Percentiles rank a stretch among this genome's conserved stretches.
phyloP scores from a whole-genome alignment of 2,329 filamentous ascomycete genomes.

The Massarina eburnea region DNA sequence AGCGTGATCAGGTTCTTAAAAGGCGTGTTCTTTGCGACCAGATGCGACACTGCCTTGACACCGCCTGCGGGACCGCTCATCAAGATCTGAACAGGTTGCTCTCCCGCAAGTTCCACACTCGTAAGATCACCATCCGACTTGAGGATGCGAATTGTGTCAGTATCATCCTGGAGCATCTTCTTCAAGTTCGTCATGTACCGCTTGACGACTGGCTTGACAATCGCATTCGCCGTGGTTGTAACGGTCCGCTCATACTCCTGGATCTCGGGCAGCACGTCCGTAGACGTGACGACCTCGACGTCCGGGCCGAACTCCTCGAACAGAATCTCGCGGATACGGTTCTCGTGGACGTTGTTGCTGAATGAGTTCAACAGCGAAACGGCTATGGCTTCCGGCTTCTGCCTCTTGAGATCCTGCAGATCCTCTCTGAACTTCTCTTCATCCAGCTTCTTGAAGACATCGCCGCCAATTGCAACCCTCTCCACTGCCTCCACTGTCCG shows the following conservation, averaged over 20 bases:
- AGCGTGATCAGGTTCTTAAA: conserved; percentile 54
- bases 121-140: conserved; percentile 55
- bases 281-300: conserved; percentile 50
- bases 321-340: conserved; percentile 42
- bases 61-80: conserved; percentile 56
- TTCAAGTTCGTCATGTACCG: conserved; percentile 48
- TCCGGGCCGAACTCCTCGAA: conserved; percentile 47
- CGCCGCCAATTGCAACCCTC: conserved; percentile 48
- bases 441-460: conserved; percentile 45
- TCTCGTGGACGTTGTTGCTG: conserved; percentile 48
- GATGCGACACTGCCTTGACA: conserved; percentile 52
- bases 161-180: conserved; percentile 44
- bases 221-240: conserved; percentile 51
- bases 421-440: conserved; percentile 41
- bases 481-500: conserved; percentile 50
- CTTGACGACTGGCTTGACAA: conserved; percentile 53
- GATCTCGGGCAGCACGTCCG: conserved; percentile 50
- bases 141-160: conserved; percentile 50
- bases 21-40: conserved; percentile 48
- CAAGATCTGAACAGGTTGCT: conserved; percentile 52
- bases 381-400: conserved; percentile 49
- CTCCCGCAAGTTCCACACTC: conserved; percentile 47
- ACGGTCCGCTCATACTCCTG: conserved; percentile 55
- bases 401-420: conserved; percentile 43
- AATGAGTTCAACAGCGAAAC: conserved; percentile 53